These are phyloP conservation scores for Chrysanthemum seticuspe DNA, from an alignment of 129 eudicot species.

Conservation along the genomic window DNA sequence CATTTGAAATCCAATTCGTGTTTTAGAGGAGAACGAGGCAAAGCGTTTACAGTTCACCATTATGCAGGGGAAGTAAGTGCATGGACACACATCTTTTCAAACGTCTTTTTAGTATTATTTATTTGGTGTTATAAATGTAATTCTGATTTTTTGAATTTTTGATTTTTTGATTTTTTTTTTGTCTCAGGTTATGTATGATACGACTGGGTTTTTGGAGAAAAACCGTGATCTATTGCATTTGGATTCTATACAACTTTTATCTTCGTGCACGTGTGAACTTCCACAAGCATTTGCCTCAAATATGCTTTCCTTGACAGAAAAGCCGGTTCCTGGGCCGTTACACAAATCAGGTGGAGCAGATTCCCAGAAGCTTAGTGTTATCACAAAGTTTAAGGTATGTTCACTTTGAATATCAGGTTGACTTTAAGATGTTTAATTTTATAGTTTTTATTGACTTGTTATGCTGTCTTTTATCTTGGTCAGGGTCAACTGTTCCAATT, in stretches of 20 bases:
- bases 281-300: slow-evolving; percentile 58
- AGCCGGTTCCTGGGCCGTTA: slow-evolving; percentile 63
- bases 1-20: slow-evolving; percentile 67
- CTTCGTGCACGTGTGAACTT: slow-evolving; percentile 53
- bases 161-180: not conserved
- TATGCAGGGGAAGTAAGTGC: slow-evolving; percentile 93
- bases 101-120: not conserved
- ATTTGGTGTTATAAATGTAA: not conserved
- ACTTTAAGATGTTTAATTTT: slow-evolving; percentile 1
- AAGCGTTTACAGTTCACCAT: slow-evolving; percentile 82
- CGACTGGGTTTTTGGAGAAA: slow-evolving; percentile 66
- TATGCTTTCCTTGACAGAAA: slow-evolving; percentile 46
- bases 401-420: not conserved
- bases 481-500: slow-evolving; percentile 94
- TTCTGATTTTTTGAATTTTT: not conserved
- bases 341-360: slow-evolving; percentile 96
- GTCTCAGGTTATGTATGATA: slow-evolving; percentile 55
- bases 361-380: slow-evolving; percentile 94
- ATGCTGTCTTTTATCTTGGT: slow-evolving; percentile 9
- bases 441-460: slow-evolving; percentile 2
- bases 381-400: slow-evolving; percentile 83
- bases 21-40: slow-evolving; percentile 87
- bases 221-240: slow-evolving; percentile 55
- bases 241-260: slow-evolving; percentile 61
- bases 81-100: slow-evolving; percentile 1